A percentile compares a stretch with the other conserved stretches of the same genome.
Conservation (phyloP, 2,329 filamentous ascomycete species). For the Pezicula neosporulosa region DNA sequence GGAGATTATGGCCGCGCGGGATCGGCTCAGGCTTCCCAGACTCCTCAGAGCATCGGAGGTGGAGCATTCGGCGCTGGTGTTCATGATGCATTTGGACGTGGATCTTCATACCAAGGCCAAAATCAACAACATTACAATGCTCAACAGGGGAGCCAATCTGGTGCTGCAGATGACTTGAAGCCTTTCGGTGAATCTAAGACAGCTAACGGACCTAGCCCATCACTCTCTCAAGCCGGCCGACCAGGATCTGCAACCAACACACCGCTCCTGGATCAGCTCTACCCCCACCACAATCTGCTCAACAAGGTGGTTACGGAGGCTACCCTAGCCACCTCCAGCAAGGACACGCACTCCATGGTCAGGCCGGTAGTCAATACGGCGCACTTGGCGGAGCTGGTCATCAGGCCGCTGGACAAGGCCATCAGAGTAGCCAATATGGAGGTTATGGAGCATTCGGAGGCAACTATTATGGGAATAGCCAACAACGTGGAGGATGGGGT, state of each 20-base stretch:
- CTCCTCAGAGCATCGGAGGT: slow-evolving; percentile 27
- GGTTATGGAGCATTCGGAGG: slow-evolving; percentile 42
- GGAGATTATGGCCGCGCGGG: slow-evolving; percentile 31
- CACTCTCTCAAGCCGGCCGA: slow-evolving; percentile 29
- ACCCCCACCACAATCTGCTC: slow-evolving; percentile 29
- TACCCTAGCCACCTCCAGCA: slow-evolving; percentile 31
- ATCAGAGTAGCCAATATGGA: slow-evolving; percentile 37
- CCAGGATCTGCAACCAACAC: slow-evolving; percentile 33
- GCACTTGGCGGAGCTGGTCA: slow-evolving; percentile 46
- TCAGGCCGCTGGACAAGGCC: slow-evolving; percentile 37
- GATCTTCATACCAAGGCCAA: slow-evolving; percentile 30
- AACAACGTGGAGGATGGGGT: slow-evolving; percentile 43
- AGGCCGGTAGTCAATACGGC: slow-evolving; percentile 30
- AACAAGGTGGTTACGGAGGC: slow-evolving; percentile 29
- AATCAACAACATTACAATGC: slow-evolving; percentile 25
- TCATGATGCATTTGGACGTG: slow-evolving; percentile 30
- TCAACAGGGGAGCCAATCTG: slow-evolving; percentile 26
- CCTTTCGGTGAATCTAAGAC: slow-evolving; percentile 31
- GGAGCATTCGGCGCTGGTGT: slow-evolving; percentile 24
- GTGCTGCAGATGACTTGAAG: slow-evolving; percentile 30
- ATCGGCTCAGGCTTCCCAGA: slow-evolving; percentile 28
- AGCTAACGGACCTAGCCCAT: slow-evolving; percentile 30
- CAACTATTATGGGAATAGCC: slow-evolving; percentile 34
- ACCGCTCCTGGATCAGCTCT: slow-evolving; percentile 24
- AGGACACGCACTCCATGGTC: slow-evolving; percentile 30